Evolutionary conservation across 345 rosid genomes (phyloP), one percentile per base, ranked within the genome.

Genomic region (Lepidium didymum): DNA sequence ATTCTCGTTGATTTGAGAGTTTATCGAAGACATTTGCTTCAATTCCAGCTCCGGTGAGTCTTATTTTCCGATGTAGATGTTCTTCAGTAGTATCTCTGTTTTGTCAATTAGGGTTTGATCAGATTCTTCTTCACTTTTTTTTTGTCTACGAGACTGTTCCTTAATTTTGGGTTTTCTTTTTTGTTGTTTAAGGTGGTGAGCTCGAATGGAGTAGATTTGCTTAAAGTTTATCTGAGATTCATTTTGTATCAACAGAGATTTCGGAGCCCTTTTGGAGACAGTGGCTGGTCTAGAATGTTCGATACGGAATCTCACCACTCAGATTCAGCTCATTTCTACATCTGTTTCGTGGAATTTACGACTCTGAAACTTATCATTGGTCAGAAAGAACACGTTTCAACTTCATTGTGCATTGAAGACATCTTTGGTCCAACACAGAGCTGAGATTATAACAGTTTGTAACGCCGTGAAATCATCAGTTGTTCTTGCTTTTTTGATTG

Each of bases 81-180:
- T 58, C 59, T 56, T 29, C 57, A 52, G 40, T 54, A 2, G 2
- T 41, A 13, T 38, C 59, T 69, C 45, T 59, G 53, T 61, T 70
- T 60, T 52, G 76, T 34, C 47, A 40, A 7, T 74, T 68, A 50
- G 63, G 81, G 64, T 67, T 84, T 67, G 84, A 82, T 83, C 81
- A 75, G 60, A 33, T 15, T 59, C 13, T 40, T 60, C 4, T 60
- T 36, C 8, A 31, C 8, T 72, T 36, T 45, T 57, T 35, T 27
- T 27, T 4, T 27, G 33, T 29, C 33, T 29, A n/a, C 33, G 33
- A 0, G 33, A 29, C 33, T 29, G 7, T 29, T 29, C 33, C 7
- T 23, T 78, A 41, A 35, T 44, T 66, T 34, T 49, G 51, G 72
- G 16, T 50, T 23, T 54, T 10, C 38, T 8, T 64, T 70, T 37